phyloP scores from a whole-genome alignment of 1,139 yeast species.

The Pichia sp. region DNA sequence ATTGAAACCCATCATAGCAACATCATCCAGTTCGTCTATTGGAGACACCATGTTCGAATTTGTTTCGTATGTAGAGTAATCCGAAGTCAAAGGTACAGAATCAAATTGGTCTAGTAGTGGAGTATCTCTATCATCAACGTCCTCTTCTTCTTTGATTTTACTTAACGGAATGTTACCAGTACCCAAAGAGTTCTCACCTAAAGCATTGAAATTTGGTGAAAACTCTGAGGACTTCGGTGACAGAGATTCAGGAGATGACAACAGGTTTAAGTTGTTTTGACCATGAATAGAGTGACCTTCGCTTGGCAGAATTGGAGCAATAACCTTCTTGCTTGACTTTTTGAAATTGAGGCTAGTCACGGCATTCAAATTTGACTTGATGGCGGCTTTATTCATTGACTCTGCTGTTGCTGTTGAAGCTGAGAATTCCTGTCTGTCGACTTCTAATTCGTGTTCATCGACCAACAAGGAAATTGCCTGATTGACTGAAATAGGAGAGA shows the following conservation, averaged over 20 bases:
- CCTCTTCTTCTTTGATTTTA: constrained; percentile 22
- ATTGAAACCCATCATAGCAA: constrained; percentile 19
- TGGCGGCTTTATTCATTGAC: constrained; percentile 6
- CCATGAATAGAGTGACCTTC: background rate
- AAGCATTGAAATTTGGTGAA: constrained; percentile 15
- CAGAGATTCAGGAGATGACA: constrained; percentile 26
- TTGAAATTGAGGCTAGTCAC: background rate
- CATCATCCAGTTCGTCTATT: constrained; percentile 13
- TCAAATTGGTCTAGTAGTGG: constrained; percentile 1
- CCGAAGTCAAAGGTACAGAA: constrained; percentile 3
- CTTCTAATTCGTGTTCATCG: constrained; percentile 26
- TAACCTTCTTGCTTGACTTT: background rate
- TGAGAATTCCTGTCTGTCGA: constrained; percentile 9
- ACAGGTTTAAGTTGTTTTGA: background rate
- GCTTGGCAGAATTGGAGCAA: constrained; percentile 10
- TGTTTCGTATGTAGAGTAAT: constrained; percentile 4
- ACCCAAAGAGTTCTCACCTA: background rate
- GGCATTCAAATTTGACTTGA: constrained; percentile 1
- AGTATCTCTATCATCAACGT: constrained; percentile 3
- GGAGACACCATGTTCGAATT: constrained; percentile 16
- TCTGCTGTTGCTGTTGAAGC: constrained; percentile 8
- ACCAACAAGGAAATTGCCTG: constrained; percentile 45
- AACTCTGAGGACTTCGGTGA: constrained; percentile 23
- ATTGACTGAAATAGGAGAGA: constrained; percentile 42
- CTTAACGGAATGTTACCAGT: constrained; percentile 7